phyloP scores from a whole-genome alignment of 352 stramenopile species.

The Lagenidium giganteum region DNA sequence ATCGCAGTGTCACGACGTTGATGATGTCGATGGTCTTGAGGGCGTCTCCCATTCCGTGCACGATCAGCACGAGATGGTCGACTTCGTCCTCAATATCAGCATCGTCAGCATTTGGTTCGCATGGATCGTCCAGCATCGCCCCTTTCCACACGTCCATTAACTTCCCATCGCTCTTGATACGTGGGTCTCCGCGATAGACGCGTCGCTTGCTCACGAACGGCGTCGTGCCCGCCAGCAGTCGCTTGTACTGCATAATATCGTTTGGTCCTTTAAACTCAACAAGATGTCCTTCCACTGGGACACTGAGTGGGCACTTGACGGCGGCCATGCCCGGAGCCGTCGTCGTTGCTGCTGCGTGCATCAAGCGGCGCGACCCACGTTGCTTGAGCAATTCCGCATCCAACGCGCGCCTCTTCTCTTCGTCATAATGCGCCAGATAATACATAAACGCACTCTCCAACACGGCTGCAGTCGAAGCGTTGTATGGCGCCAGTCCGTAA shows the following conservation, averaged over 20 bases:
- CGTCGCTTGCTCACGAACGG: constrained; percentile 64
- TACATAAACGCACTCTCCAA: constrained; percentile 53
- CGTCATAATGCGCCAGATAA: constrained; percentile 50
- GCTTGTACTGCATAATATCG: constrained; percentile 72
- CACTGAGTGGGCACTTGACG: constrained; percentile 46
- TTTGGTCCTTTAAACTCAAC: constrained; percentile 61
- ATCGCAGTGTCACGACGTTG: constrained; percentile 61
- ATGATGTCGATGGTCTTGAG: constrained; percentile 72
- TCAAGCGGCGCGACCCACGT: constrained; percentile 1
- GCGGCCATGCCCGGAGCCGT: background rate
- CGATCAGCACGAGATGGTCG: constrained; percentile 74
- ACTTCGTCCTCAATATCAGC: constrained; percentile 59
- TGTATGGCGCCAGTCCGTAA: constrained; percentile 60
- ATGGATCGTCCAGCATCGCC: constrained; percentile 14
- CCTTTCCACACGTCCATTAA: constrained; percentile 4
- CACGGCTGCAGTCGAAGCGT: constrained; percentile 23
- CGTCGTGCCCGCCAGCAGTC: constrained; percentile 50
- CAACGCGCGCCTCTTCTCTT: constrained; percentile 45
- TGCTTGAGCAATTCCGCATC: constrained; percentile 27
- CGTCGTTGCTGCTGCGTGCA: constrained; percentile 1
- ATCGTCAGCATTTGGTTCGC: constrained; percentile 36
- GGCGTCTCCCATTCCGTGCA: constrained; percentile 85
- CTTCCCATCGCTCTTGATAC: constrained; percentile 39
- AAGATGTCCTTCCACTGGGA: constrained; percentile 56
- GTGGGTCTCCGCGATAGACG: constrained; percentile 59